A percentile compares a stretch with the other conserved stretches of the same genome.
These are phyloP conservation scores for Sarcocystis neurona DNA, from an alignment of 169 alveolate genomes.

Conservation along the genomic window DNA sequence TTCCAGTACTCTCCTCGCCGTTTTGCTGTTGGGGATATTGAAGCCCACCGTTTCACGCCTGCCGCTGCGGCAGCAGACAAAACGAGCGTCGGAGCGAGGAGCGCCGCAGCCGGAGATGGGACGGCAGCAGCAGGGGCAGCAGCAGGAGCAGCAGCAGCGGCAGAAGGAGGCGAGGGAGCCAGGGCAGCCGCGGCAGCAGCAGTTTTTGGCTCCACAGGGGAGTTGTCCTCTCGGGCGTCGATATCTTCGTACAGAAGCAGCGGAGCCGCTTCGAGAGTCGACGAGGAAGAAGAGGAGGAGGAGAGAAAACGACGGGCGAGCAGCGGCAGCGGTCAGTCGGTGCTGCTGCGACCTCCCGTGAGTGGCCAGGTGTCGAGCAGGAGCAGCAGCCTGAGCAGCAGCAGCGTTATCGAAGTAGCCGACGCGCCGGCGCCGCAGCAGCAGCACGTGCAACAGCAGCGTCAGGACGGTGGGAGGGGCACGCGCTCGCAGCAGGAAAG, in stretches of 20 bases:
- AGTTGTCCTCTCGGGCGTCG: not conserved
- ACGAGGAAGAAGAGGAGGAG: not conserved
- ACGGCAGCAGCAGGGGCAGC: not conserved
- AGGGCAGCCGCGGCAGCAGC: not conserved
- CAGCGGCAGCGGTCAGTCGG: not conserved
- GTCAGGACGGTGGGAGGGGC: too few relatives aligned
- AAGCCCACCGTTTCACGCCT: not conserved
- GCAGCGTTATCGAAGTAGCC: too few relatives aligned
- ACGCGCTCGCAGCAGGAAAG: too few relatives aligned
- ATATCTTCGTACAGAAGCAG: not conserved
- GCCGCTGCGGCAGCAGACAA: not conserved
- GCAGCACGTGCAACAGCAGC: too few relatives aligned
- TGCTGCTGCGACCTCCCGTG: not conserved
- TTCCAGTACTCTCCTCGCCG: slow-evolving; percentile 21
- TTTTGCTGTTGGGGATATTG: not conserved
- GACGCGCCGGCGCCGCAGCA: too few relatives aligned
- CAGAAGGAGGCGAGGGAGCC: not conserved
- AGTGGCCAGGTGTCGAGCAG: too few relatives aligned
- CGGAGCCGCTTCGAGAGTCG: not conserved
- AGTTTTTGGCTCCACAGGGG: not conserved
- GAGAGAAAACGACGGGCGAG: not conserved
- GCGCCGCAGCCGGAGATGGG: not conserved
- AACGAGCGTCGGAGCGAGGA: too few relatives aligned
- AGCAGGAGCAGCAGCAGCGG: not conserved
- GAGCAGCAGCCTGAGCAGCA: too few relatives aligned